Conservation (phyloP, 176 grass and related monocot species). For the Alopecurus myosuroides region DNA sequence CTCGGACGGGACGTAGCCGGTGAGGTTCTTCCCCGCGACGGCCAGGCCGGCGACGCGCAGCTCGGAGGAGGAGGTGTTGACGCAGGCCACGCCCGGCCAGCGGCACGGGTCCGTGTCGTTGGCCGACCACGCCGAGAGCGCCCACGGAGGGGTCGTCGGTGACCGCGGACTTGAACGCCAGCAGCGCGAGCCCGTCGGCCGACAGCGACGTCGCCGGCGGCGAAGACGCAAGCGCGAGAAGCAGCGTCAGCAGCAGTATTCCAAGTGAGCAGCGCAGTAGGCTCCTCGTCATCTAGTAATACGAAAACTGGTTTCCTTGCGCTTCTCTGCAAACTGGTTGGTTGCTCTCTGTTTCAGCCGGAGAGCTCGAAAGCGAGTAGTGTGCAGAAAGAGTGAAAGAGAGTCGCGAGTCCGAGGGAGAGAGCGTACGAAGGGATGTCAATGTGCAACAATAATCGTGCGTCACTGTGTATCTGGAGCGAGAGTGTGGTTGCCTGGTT, state of each 20-base stretch:
- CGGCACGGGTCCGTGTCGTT: conserved; percentile 53
- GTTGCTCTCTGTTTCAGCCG: not conserved
- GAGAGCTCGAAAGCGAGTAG: not conserved
- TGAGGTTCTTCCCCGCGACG: conserved; percentile 67
- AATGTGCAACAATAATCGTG: conserved; percentile 6
- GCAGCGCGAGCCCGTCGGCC: conserved; percentile 55
- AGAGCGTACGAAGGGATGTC: not conserved
- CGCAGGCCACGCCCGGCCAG: conserved; percentile 61
- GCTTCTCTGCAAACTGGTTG: not conserved
- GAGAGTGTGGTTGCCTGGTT: conserved; percentile 1
- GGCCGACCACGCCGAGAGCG: conserved; percentile 46
- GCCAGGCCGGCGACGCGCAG: conserved; percentile 58
- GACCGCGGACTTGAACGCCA: conserved; percentile 74
- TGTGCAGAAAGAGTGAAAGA: no score
- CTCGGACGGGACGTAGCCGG: conserved; percentile 52
- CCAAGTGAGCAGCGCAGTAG: not conserved
- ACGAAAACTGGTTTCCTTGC: no score
- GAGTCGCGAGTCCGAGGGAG: no score
- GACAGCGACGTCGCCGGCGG: conserved; percentile 33
- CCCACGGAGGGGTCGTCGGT: conserved; percentile 59
- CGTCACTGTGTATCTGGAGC: not conserved
- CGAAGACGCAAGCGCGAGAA: conserved; percentile 6
- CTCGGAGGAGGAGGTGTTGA: conserved; percentile 39
- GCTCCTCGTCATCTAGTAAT: conserved; percentile 36
- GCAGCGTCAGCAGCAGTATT: not conserved